A percentile compares a stretch with the other conserved stretches of the same genome.
Conservation (phyloP, 805 yeast genomes). For the Starmerella sirachaensis region DNA sequence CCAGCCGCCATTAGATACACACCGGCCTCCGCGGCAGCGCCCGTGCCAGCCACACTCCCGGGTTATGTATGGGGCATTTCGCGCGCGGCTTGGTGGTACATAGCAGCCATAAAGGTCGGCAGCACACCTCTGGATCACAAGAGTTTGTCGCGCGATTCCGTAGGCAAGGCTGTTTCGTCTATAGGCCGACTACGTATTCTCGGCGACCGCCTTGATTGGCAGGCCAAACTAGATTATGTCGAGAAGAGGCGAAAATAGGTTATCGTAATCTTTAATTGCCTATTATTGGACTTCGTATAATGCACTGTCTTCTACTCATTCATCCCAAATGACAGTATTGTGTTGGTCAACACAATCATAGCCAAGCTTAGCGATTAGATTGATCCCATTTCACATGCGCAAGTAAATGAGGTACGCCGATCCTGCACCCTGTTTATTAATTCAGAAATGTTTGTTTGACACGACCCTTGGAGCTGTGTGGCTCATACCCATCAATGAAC, state of each 20-base stretch:
- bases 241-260: not conserved
- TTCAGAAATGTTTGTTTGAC: no score
- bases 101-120: constrained; percentile 24
- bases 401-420: no score
- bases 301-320: no score
- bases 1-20: constrained; percentile 27
- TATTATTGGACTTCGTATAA: no score
- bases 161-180: constrained; percentile 24
- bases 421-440: no score
- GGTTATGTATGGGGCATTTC: constrained; percentile 24
- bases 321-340: no score
- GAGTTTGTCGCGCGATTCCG: constrained; percentile 10
- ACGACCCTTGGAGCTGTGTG: no score
- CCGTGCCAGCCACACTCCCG: constrained; percentile 25
- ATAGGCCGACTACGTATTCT: constrained; percentile 40
- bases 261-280: no score
- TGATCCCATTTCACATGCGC: no score
- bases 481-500: no score
- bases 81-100: constrained; percentile 22
- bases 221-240: constrained; percentile 34
- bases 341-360: no score
- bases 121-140: constrained; percentile 23
- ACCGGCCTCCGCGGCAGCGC: constrained; percentile 28
- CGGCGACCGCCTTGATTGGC: constrained; percentile 34
- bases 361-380: no score